Base-by-base conservation (phyloP, 345 rosid species). In the Eucalyptus virginea region DNA sequence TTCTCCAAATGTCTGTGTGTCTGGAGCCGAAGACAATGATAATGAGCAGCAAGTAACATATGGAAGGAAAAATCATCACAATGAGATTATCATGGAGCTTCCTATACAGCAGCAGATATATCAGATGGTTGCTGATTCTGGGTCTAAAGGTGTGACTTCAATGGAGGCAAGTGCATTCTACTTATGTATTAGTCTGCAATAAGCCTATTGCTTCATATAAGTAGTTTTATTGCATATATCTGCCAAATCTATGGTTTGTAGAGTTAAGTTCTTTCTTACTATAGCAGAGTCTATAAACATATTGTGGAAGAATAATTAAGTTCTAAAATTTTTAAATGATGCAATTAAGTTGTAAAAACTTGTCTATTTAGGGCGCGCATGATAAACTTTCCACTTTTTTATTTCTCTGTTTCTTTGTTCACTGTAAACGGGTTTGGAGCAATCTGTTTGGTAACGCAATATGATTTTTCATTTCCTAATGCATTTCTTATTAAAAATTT, bases 81-180 rank as follows among this genome's bases (percentile, higher is more conserved):
- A 90, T 69, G 98, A 97, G 65, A 98, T 96, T 88, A 92, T 96
- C 45, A 92, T 93, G 86, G 98, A 97, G 92, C 98, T 97, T 91
- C 93, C 96, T 28, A 90, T 97, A 87, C 96, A 95, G 87, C 94
- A 93, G 91, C 98, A 96, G 92, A 94, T 96, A 91, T 95, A 95
- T 92, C 96, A 97, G 91, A 93, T 95, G 94, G 95, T 97, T 86
- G 96, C 94, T 93, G 95, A 95, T 65, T 94, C 92, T 91, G 97
- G 96, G 90, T 93, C 96, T 87, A 92, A 94, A 56, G 99, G 98
- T 32, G 91, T 94, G 93, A 90, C 94, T 87, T 86, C 91, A 77
- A 94, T 94, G 94, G 96, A 95, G 98, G 99, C 95, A 86, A 42
- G 91, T 88, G 44, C 85, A 40, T 23, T 77, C 9, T 77, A 77